Evolutionary conservation across 2,329 filamentous ascomycete species (phyloP), one percentile per base, ranked within the genome.

Genomic region (Sarocladiaceae sp.): DNA sequence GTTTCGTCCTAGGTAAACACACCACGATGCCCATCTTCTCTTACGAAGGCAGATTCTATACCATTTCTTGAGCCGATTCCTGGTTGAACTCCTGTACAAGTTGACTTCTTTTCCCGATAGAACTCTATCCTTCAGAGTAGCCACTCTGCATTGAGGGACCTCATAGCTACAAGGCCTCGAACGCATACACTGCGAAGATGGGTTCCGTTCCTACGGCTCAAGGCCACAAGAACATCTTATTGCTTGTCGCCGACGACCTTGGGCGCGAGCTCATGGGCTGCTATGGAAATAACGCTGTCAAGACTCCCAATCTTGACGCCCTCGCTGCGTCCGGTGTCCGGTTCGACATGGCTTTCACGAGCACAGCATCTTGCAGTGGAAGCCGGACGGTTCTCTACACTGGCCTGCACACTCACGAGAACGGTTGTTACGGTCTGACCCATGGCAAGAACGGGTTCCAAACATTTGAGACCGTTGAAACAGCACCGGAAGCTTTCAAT

Each of bases 361-460:
- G 62, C 48, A 71, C 67, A 3, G 70, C 71, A 0, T 74, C 69
- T 0, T 74, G 71, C 54, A 71, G 66, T 45, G 66, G 63, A 24
- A 71, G 65, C 49, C 63, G 69, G 4, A 66, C 68, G 0, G 64
- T 65, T 13, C 65, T 74, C 16, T 74, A 73, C 51, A 73, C 69
- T 0, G 70, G 71, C 3, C 56, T 72, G 0, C 70, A 74, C 44
- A 70, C 68, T 0, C 69, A 70, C 45, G 53, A 74, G 44, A 73
- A 68, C 43, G 70, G 70, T 1, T 63, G 69, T 46, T 73, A 73
- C 40, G 71, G 70, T 1, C 60, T 73, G 4, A 55, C 58, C 6
- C 54, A 56, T 19, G 55, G 58, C 7, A 49, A 52, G 34, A 59
- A 64, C 47, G 65, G 69, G 46, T 74, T 75, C 41, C 54, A 60